Conservation (phyloP, 2,329 filamentous ascomycete species). For the Pleoardoris graminearum region DNA sequence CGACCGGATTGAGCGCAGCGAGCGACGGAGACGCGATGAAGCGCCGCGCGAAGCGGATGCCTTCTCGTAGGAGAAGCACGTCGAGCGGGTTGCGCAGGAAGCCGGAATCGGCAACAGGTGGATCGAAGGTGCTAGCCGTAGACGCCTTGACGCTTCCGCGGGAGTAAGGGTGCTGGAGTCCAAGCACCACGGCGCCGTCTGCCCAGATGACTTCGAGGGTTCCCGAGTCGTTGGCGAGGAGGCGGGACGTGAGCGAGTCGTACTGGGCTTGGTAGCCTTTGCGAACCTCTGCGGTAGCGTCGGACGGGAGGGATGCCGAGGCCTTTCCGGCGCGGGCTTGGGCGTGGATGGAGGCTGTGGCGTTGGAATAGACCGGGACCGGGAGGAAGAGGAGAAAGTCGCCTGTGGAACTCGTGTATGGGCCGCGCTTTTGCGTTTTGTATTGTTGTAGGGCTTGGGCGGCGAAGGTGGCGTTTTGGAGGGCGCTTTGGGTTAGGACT, state of each 20-base stretch:
- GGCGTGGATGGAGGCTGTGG: conserved; percentile 16
- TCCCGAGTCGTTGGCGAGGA: conserved; percentile 20
- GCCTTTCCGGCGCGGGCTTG: conserved; percentile 20
- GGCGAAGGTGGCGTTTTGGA: conserved; percentile 23
- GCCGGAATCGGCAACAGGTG: conserved; percentile 27
- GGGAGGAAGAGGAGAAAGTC: conserved; percentile 31
- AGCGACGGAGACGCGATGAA: conserved; percentile 18
- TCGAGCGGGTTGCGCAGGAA: conserved; percentile 32
- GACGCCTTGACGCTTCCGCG: conserved; percentile 29
- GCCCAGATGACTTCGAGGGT: conserved; percentile 27
- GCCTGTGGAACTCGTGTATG: conserved; percentile 21
- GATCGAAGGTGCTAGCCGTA: conserved; percentile 26
- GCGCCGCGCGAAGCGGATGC: conserved; percentile 22
- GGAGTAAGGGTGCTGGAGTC: conserved; percentile 29
- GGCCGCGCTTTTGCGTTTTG: conserved; percentile 15
- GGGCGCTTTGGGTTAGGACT: neutral
- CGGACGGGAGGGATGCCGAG: conserved; percentile 19
- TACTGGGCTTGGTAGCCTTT: conserved; percentile 22
- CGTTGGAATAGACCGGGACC: conserved; percentile 22
- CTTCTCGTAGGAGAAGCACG: conserved; percentile 24
- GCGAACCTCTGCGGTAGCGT: conserved; percentile 20
- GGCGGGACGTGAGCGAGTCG: conserved; percentile 21
- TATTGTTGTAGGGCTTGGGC: conserved; percentile 25
- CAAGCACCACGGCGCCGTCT: conserved; percentile 22
- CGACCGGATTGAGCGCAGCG: conserved; percentile 22